Percentiles rank a stretch among this genome's conserved stretches.
phyloP scores from a whole-genome alignment of 495 filamentous ascomycete species.

The Barbatosphaeria neglecta region DNA sequence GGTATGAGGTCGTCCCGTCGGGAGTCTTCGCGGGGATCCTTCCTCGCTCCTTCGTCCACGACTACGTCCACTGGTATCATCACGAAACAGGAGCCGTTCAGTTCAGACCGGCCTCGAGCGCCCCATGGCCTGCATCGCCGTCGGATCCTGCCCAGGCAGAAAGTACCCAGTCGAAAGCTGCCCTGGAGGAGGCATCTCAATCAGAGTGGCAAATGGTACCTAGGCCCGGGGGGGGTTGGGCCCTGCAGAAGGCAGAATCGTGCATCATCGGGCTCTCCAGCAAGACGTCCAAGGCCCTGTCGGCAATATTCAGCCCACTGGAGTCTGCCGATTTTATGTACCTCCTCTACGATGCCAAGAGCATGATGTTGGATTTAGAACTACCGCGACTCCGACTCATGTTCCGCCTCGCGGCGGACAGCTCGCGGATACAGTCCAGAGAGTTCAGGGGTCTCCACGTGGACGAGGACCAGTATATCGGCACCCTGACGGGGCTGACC shows the following conservation, averaged over 20 bases:
- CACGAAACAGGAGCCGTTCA: constrained; percentile 22
- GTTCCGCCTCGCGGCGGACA: constrained; percentile 29
- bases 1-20: constrained; percentile 35
- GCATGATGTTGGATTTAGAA: constrained; percentile 15
- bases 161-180: too few species aligned
- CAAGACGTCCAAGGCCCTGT: constrained; percentile 18
- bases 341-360: constrained; percentile 8
- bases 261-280: constrained; percentile 23
- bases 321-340: constrained; percentile 25
- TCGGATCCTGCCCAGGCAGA: too few species aligned
- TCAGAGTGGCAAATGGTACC: background rate
- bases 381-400: constrained; percentile 38
- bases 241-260: background rate
- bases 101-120: too few species aligned
- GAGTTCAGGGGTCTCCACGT: constrained; percentile 46
- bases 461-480: constrained; percentile 37
- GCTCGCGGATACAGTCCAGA: constrained; percentile 26
- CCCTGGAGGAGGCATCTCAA: too few species aligned
- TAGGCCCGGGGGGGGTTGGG: constrained; percentile 19
- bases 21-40: constrained; percentile 29
- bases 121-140: too few species aligned
- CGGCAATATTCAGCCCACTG: constrained; percentile 22
- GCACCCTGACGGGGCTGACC: constrained; percentile 39
- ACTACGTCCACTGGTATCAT: constrained; percentile 44
- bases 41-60: constrained; percentile 30